phyloP scores from a whole-genome alignment of 208 protist genomes.

The Trypanosoma rangeli region DNA sequence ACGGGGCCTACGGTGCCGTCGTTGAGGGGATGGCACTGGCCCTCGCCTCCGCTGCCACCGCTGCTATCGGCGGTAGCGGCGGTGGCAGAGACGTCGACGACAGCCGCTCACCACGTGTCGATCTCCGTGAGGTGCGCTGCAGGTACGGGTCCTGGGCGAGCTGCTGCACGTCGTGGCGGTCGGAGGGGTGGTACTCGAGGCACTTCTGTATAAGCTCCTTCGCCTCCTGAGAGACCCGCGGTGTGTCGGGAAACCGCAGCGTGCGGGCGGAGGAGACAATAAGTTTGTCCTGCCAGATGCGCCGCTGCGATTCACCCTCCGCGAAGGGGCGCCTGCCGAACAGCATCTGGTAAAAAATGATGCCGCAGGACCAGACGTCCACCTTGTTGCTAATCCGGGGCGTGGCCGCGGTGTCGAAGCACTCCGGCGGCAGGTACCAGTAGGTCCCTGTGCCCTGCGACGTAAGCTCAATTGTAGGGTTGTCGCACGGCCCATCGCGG shows the following conservation, averaged over 20 bases:
- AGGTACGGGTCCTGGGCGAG: conserved; percentile 74
- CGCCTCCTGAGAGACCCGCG: conserved; percentile 78
- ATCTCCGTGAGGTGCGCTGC: conserved; percentile 33
- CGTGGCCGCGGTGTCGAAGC: conserved; percentile 86
- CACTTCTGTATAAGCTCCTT: conserved; percentile 75
- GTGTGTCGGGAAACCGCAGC: conserved; percentile 65
- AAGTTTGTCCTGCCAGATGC: conserved; percentile 82
- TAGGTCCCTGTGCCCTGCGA: conserved; percentile 96
- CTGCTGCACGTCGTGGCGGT: conserved; percentile 75
- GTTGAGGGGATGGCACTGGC: neutral
- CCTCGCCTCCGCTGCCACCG: conserved; percentile 1
- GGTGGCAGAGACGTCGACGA: conserved; percentile 1
- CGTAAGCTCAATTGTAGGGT: conserved; percentile 93
- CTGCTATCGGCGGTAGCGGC: neutral
- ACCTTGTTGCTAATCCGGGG: conserved; percentile 91
- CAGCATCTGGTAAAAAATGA: conserved; percentile 97
- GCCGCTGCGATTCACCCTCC: conserved; percentile 87
- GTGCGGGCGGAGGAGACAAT: conserved; percentile 62
- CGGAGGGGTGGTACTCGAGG: conserved; percentile 61
- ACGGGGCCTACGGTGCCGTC: neutral
- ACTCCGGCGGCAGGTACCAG: conserved; percentile 96
- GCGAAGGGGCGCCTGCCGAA: conserved; percentile 95
- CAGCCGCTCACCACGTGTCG: neutral
- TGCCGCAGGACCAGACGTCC: conserved; percentile 91
- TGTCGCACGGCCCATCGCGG: conserved; percentile 52